Evolutionary conservation across 2,329 filamentous ascomycete genomes (phyloP).

Genomic region (Domatiomyces globalis): DNA sequence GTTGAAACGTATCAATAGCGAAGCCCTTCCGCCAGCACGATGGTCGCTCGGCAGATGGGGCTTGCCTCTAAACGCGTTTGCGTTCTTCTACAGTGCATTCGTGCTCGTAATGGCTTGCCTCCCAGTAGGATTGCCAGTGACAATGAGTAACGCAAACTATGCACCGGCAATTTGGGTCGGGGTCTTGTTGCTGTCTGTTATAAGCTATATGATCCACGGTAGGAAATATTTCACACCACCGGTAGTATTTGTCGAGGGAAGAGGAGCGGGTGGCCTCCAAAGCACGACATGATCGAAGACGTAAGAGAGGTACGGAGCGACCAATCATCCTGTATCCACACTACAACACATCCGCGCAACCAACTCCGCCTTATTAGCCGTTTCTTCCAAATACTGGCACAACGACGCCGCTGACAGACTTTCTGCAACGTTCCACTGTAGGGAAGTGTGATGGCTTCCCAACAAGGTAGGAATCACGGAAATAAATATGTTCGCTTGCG

Average conservation of each 20-base stretch:
- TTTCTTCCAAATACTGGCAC: no score
- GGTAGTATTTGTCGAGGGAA: constrained; percentile 14
- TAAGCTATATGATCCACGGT: constrained; percentile 12
- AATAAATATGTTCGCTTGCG: no score
- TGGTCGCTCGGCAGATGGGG: constrained; percentile 35
- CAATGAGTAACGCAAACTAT: constrained; percentile 8
- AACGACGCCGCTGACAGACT: no score
- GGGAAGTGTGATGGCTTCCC: no score
- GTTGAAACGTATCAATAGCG: constrained; percentile 29
- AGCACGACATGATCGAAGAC: not conserved
- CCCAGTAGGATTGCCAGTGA: constrained; percentile 17
- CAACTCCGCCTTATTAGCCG: no score
- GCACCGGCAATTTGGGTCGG: constrained; percentile 11
- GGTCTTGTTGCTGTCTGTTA: constrained; percentile 6
- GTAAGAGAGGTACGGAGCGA: no score
- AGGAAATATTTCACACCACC: constrained; percentile 9
- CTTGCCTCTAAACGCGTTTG: constrained; percentile 25
- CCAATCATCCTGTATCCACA: no score
- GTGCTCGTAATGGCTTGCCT: constrained; percentile 22
- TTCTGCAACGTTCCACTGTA: no score
- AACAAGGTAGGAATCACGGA: no score
- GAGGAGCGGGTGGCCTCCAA: constrained; percentile 6
- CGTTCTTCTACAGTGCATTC: constrained; percentile 19
- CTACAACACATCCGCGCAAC: no score
- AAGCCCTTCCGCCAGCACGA: constrained; percentile 30